Evolutionary conservation across 176 grass and related monocot species (phyloP), one percentile per base, ranked within the genome.

Genomic region (Carex littledalei): DNA sequence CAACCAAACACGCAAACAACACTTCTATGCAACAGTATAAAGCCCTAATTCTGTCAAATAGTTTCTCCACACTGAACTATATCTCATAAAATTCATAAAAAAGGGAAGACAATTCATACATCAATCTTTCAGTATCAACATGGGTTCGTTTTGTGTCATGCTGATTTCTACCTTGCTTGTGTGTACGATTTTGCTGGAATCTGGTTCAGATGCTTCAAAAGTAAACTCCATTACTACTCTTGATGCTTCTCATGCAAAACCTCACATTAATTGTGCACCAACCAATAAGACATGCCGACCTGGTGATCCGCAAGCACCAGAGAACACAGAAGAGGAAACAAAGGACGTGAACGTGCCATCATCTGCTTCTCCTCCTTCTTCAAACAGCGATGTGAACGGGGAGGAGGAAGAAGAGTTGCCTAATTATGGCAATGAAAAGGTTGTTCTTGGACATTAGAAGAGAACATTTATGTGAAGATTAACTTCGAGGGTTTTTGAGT

Each of bases 301-400:
- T 8, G 89, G 89, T 14, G 89, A 88, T 18, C 56, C 45, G 10
- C 81, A 86, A 34, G 78, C 90, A 76, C 89, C 91, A 5, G 91
- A 88, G 68, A 96, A 93, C 86, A 83, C 87, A 85, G 94, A 90
- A 87, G 91, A 96, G 89, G 91, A 88, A 41, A 68, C 67, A 5
- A 7, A 62, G 0, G 82, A 57, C 22, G 60, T 89, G 18, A 82
- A 67, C 1, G 83, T 32, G 79, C 67, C 15, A 63, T 57, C 66
- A 50, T 50, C 47, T 9, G 8, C 8, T 10, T 10, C 32, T 65
- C 64, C 24, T 78, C 85, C 89, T 18, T 24, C 63, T 20, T 70
- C 59, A 56, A 2, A 7, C 75, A 85, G 67, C 37, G 49, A 65
- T 59, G 78, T 81, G 56, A 69, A 85, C 34, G 88, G 87, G 56